These are phyloP conservation scores for Yarrowia bubula DNA, from an alignment of 805 yeast species.

Conservation along the genomic window DNA sequence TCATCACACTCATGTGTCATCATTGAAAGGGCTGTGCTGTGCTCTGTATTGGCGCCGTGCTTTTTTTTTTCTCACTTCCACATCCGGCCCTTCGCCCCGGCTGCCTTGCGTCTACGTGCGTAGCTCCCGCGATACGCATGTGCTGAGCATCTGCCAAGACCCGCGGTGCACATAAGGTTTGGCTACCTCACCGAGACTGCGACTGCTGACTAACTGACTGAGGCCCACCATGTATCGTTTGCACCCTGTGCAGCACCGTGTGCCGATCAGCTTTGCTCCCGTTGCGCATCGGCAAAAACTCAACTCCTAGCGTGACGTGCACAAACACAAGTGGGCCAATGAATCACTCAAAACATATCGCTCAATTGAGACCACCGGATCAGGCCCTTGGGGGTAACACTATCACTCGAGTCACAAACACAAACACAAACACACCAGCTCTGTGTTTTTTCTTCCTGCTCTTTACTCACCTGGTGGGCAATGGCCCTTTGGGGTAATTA, in stretches of 20 bases:
- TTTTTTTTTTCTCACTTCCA: background rate
- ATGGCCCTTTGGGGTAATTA: conserved; percentile 24
- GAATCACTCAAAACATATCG: background rate
- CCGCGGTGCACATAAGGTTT: background rate
- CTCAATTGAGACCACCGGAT: background rate
- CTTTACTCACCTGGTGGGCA: conserved; percentile 19
- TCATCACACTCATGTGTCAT: background rate
- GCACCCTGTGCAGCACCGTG: background rate
- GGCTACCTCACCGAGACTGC: background rate
- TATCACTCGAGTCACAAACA: no score
- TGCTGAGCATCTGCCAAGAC: conserved; percentile 8
- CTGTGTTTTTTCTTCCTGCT: background rate
- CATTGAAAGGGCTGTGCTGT: no score
- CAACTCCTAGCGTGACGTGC: background rate
- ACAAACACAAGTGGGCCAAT: background rate
- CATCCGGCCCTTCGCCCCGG: conserved; percentile 5
- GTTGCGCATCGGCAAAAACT: background rate
- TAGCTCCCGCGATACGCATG: background rate
- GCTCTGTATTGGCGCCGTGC: no score
- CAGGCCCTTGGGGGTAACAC: no score
- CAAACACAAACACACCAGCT: background rate
- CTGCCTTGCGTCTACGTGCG: background rate
- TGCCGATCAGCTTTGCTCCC: background rate
- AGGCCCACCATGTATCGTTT: background rate
- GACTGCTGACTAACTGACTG: background rate